phyloP scores from a whole-genome alignment of 108 stramenopile genomes.

The Nitzschia sp. region DNA sequence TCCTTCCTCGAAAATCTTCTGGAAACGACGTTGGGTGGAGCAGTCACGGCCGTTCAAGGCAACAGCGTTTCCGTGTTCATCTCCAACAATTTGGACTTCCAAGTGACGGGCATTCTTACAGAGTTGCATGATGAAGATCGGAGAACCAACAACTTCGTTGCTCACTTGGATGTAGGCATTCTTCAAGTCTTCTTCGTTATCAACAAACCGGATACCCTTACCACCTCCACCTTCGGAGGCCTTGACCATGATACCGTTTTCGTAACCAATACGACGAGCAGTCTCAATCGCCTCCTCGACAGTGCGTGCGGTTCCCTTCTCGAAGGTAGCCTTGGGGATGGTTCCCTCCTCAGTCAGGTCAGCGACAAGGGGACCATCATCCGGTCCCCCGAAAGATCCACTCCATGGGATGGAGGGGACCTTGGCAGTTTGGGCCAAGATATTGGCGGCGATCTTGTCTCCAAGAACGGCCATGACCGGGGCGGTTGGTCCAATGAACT shows the following conservation, averaged over 20 bases:
- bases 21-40: constrained; percentile 98
- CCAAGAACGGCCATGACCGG: constrained; percentile 95
- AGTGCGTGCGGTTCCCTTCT: constrained; percentile 85
- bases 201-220: constrained; percentile 97
- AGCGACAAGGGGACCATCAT: constrained; percentile 92
- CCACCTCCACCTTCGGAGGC: constrained; percentile 98
- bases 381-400: constrained; percentile 87
- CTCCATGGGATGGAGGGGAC: constrained; percentile 97
- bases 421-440: constrained; percentile 93
- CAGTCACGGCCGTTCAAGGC: constrained; percentile 97
- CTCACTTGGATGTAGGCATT: constrained; percentile 89
- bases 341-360: constrained; percentile 92
- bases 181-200: constrained; percentile 83
- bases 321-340: constrained; percentile 92
- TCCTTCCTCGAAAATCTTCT: constrained; percentile 99
- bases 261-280: constrained; percentile 92
- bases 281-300: constrained; percentile 95
- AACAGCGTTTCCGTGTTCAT: constrained; percentile 95
- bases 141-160: constrained; percentile 95
- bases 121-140: constrained; percentile 98
- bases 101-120: constrained; percentile 98
- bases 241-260: constrained; percentile 98
- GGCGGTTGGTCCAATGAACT: constrained; percentile 93
- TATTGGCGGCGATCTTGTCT: constrained; percentile 95
- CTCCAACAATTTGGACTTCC: constrained; percentile 98